A percentile compares a stretch with the other conserved stretches of the same genome.
These are phyloP conservation scores for Metschnikowia sp. DNA, from an alignment of 805 yeast species.

Conservation along the genomic window DNA sequence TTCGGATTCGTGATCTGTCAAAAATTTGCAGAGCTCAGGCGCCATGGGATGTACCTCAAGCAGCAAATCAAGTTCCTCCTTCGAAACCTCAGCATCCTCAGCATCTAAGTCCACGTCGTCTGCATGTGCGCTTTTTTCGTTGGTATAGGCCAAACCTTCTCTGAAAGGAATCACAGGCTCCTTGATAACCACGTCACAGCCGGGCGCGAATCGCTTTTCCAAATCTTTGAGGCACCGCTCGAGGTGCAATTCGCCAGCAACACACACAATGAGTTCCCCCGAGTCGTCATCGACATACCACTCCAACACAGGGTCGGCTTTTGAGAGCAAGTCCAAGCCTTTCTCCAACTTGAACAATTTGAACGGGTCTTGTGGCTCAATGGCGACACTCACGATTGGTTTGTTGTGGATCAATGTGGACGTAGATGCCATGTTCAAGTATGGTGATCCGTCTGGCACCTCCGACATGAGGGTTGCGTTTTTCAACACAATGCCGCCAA, in stretches of 20 bases:
- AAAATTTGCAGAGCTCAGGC: conserved; percentile 42
- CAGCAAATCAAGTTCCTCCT: conserved; percentile 38
- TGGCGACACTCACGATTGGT: conserved; percentile 91
- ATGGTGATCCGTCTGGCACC: conserved; percentile 68
- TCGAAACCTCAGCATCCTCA: conserved; percentile 15
- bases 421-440: conserved; percentile 56
- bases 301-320: conserved; percentile 93
- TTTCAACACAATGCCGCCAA: conserved; percentile 77
- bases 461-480: conserved; percentile 75
- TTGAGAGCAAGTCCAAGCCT: conserved; percentile 75
- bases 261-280: conserved; percentile 91
- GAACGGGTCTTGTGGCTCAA: conserved; percentile 90
- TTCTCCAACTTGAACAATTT: conserved; percentile 70
- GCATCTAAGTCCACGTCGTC: conserved; percentile 11
- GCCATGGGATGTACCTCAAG: conserved; percentile 64
- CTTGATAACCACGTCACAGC: conserved; percentile 79
- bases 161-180: conserved; percentile 93
- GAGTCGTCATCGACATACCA: conserved; percentile 74
- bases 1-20: conserved; percentile 45
- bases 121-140: conserved; percentile 13
- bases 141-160: conserved; percentile 69
- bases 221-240: conserved; percentile 93
- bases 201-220: conserved; percentile 81
- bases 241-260: conserved; percentile 95
- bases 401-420: conserved; percentile 54